These are phyloP conservation scores for Centrapalus pauciflorus DNA, from an alignment of 129 eudicot genomes.

Conservation along the genomic window DNA sequence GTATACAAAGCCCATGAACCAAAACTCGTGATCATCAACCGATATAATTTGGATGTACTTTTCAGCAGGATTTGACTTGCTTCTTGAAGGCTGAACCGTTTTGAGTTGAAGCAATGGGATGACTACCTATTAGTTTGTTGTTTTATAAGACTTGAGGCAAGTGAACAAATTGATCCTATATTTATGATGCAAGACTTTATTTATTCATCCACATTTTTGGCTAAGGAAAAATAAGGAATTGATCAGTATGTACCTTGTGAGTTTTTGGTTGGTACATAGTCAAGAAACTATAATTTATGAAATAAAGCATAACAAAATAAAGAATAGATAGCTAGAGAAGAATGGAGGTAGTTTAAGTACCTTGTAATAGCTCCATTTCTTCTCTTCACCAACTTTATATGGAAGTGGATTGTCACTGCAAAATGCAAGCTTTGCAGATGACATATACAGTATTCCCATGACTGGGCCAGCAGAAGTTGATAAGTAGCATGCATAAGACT, in stretches of 20 bases:
- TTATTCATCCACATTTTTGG: too few species aligned
- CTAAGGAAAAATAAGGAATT: too few species aligned
- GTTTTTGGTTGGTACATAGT: too few species aligned
- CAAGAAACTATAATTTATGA: not conserved
- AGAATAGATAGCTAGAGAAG: not conserved
- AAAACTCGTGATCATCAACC: constrained; percentile 49
- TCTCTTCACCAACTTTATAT: constrained; percentile 45
- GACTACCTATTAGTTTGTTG: constrained; percentile 28
- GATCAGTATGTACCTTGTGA: too few species aligned
- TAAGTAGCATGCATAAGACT: constrained; percentile 54
- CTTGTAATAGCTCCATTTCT: constrained; percentile 60
- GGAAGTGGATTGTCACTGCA: constrained; percentile 67
- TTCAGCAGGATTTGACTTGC: constrained; percentile 42
- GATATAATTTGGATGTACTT: constrained; percentile 55
- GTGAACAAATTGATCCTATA: too few species aligned
- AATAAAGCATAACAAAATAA: not conserved
- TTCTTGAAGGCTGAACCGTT: constrained; percentile 33
- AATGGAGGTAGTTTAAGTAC: constrained; percentile 8
- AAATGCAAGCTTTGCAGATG: constrained; percentile 56
- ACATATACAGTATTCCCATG: constrained; percentile 50
- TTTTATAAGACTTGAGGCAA: not conserved
- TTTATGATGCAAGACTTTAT: too few species aligned
- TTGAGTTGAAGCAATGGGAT: constrained; percentile 41
- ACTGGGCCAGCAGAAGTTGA: constrained; percentile 69
- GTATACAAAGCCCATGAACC: constrained; percentile 58